Evolutionary conservation across 2,329 filamentous ascomycete genomes (phyloP), one percentile per base, ranked within the genome.

Genomic region (Fusarium sp.): DNA sequence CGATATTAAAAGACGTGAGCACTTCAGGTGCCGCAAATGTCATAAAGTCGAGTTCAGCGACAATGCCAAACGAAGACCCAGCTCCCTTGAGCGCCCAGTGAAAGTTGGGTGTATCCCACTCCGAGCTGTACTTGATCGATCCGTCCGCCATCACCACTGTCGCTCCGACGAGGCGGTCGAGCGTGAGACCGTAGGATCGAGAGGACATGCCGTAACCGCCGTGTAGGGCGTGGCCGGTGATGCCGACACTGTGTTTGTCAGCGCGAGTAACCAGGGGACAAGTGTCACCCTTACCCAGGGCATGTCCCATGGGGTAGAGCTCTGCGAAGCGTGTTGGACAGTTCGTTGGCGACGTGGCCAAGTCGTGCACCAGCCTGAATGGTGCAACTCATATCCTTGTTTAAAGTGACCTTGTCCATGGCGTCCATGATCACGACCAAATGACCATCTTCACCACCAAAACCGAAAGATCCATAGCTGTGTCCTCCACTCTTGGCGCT

Each of bases 261-360:
- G 73, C 32, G 27, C 2, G 16, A 4, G 7, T 18, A 11, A 16
- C 3, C 2, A 3, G 10, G 5, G 0, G 5, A 5, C 4, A 10
- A 2, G 1, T n/a, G 0, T 0, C 4, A 2, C 2, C 61, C 83
- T 80, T 75, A 87, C 87, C 84, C 86, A 5, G 88, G 87, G 71
- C 88, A 89, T 1, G 87, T 88, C n/a, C 88, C 87, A 58, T 89
- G 87, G 30, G 85, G 81, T 5, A 89, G 80, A 3, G 84, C 87
- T 16, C 78, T 85, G 73, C 68, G 75, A 0, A 82, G 83, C 60
- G 85, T 81, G 18, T 78, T 76, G 58, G 81, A 83, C 5, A 87
- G 76, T 69, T 85, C 81, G 5, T 69, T 77, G 0, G 84, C 85
- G 8, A 87, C 81, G 60, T 87, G 84, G 0, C 88, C 88, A 3